Evolutionary conservation across 306 rosid species (phyloP), one percentile per base, ranked within the genome.

Genomic region (Vigna trinervia): DNA sequence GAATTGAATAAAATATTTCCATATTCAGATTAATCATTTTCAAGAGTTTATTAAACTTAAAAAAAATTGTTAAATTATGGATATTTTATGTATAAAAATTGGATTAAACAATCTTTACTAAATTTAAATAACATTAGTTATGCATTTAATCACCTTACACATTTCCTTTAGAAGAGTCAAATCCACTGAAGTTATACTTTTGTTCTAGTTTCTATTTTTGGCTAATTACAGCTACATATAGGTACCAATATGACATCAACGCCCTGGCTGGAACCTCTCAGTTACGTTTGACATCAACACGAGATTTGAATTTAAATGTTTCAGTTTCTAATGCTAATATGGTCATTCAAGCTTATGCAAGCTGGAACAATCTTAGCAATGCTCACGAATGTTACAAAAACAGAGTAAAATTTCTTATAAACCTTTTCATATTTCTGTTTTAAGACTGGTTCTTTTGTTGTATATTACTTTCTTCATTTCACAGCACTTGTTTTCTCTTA

Each of bases 271-370:
- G 97, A 71, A 88, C 97, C n/a, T 88, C 99, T 82, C 97, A 92
- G 85, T 71, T 95, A 83, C 99, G 97, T 76, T 75, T 95, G 48
- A 90, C 97, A 62, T 81, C 93, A 78, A 88, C 97, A 65, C 85
- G 95, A 85, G 97, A 95, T 78, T 84, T 95, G 87, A 95, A 95
- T 83, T 61, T 95, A 84, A 95, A 95, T 80, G 85, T 95, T 82
- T 89, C 99, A 43, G 93, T 93, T 48, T 95, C 97, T 59, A 95
- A 89, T 87, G 92, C 86, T 72, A 95, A 95, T 84, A 90, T 95
- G 97, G 85, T 95, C 71, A 90, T 95, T 85, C 97, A 95, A 87
- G 99, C 97, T 79, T 95, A 95, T 90, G 92, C 99, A 66, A 95
- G 97, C 85, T 95, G 99, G 99, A 92, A 77, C 75, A 92, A 89